Evolutionary conservation across 768 basidiomycete genomes (phyloP), one percentile per base, ranked within the genome.

Genomic region (Lentinula edodes): DNA sequence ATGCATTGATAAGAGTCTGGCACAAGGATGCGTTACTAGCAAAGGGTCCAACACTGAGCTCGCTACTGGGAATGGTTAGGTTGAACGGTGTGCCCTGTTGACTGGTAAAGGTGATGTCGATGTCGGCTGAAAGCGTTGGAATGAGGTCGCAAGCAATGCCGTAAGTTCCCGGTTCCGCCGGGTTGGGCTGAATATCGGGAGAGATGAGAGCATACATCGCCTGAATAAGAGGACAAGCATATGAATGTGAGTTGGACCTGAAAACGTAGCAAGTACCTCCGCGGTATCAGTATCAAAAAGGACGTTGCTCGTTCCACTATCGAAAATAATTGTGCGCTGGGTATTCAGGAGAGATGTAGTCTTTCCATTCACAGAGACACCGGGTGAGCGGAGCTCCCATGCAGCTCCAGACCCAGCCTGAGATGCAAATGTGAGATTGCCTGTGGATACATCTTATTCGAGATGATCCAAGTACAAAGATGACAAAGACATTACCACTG

Each of bases 1-100:
- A 78, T n/a, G 83, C 80, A 65, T 84, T 85, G 73, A 84, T 83
- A 35, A 85, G 74, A 6, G 83, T 84, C 68, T 85, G 83, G 68
- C 83, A 85, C 34, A 76, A 69, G 15, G 75, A 67, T 5, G 82
- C 71, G 64, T 84, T 72, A 64, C 74, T 79, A n/a, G 73, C 67
- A 69, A 85, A 85, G 13, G 83, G 82, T 10, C 83, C 84, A 38
- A 84, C 83, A 64, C 73, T 83, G 55, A 87, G 77, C 67, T 85
- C 83, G 62, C 72, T 77, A 71, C 79, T 81, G 16, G 83, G 83
- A 62, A 85, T 81, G 3, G 82, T 84, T 28, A 85, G 71, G 65
- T 84, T 81, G 74, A 85, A 85, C 13, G 76, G 76, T 34, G 61
- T 62, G 41, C 83, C 83, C 23, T 66, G 61, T 61, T 79, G 76